phyloP scores from a whole-genome alignment of 2,329 filamentous ascomycete genomes.

The Exserohilum turcica region DNA sequence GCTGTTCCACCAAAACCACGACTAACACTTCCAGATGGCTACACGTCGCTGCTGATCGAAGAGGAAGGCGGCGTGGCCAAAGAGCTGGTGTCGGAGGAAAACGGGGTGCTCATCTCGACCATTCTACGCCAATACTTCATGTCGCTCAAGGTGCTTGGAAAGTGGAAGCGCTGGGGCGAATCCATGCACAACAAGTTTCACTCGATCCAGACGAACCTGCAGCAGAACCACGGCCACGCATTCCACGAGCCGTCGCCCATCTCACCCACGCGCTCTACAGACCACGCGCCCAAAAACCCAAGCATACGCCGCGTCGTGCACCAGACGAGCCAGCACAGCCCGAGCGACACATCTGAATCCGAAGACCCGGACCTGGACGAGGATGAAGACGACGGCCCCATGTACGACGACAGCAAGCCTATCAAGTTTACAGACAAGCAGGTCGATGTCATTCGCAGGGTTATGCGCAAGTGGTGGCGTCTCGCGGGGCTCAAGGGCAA shows the following conservation, averaged over 20 bases:
- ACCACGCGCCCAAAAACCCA: conserved; percentile 12
- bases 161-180: conserved; percentile 74
- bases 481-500: conserved; percentile 65
- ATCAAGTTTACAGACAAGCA: conserved; percentile 43
- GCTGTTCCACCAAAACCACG: neutral
- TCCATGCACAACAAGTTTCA: conserved; percentile 69
- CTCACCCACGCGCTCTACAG: conserved; percentile 16
- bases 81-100: conserved; percentile 83
- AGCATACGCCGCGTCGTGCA: conserved; percentile 16
- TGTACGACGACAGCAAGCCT: conserved; percentile 55
- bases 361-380: conserved; percentile 45
- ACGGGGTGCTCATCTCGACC: conserved; percentile 82
- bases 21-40: conserved; percentile 65
- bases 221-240: conserved; percentile 58
- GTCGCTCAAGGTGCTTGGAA: conserved; percentile 77
- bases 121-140: conserved; percentile 92
- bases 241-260: conserved; percentile 49
- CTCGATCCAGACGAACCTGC: conserved; percentile 65
- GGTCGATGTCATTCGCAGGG: conserved; percentile 69
- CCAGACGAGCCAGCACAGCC: neutral
- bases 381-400: conserved; percentile 46
- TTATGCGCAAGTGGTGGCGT: conserved; percentile 74
- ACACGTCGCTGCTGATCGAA: conserved; percentile 73
- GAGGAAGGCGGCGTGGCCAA: conserved; percentile 76
- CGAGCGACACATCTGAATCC: neutral